Evolutionary conservation across 2,329 filamentous ascomycete genomes (phyloP).

Genomic region (Ophiostoma ips): DNA sequence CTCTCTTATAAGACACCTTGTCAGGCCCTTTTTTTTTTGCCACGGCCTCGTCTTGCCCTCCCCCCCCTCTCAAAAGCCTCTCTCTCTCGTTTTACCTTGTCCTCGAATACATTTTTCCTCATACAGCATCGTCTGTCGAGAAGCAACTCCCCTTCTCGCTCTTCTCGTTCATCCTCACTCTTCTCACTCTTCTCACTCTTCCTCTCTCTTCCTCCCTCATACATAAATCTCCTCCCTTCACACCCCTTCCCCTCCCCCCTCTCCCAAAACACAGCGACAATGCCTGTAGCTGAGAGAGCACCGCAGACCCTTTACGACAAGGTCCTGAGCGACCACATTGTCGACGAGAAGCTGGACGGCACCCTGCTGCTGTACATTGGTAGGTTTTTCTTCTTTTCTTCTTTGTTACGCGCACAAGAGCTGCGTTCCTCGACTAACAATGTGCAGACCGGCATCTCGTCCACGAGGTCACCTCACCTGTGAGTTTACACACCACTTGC

Average conservation of each 20-base stretch:
- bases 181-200: background rate
- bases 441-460: conserved; percentile 70
- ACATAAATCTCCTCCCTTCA: background rate
- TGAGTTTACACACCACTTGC: conserved; percentile 30
- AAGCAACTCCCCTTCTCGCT: background rate
- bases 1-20: background rate
- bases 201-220: background rate
- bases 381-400: conserved; percentile 27
- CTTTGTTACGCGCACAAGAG: no score
- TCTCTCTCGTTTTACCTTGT: background rate
- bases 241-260: background rate
- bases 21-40: background rate
- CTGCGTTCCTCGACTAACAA: no score
- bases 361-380: conserved; percentile 89
- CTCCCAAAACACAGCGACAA: conserved; percentile 23
- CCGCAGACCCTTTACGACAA: conserved; percentile 93
- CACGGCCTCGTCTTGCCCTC: background rate
- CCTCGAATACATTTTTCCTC: background rate
- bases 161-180: no score
- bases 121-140: background rate
- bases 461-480: conserved; percentile 94
- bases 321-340: conserved; percentile 86
- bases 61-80: conserved; percentile 5
- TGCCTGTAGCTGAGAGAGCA: conserved; percentile 59
- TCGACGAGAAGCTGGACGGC: conserved; percentile 89